Percentiles rank a stretch among this genome's conserved stretches.
Conservation (phyloP, 192 early-diverging fungal genomes). For the Thoreauomyces humboldtii region DNA sequence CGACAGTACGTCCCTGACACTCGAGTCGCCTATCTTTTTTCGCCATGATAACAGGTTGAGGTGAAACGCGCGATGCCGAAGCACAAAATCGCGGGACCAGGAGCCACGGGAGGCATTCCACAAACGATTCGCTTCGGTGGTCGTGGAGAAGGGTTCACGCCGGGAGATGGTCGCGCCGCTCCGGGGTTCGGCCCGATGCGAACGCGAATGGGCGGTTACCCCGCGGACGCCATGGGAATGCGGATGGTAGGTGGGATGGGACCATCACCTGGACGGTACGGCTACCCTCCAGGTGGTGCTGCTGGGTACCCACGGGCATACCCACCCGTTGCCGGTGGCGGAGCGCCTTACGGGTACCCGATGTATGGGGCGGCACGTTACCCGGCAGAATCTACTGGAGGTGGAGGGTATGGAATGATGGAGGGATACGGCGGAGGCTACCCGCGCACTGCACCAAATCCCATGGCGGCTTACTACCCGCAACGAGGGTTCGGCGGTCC, state of each 20-base stretch:
- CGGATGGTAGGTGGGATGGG: constrained; percentile 30
- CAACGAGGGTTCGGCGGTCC: neutral
- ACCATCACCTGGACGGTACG: constrained; percentile 26
- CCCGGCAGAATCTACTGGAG: constrained; percentile 30
- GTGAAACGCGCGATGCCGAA: constrained; percentile 73
- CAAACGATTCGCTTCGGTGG: constrained; percentile 40
- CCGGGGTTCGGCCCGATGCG: constrained; percentile 33
- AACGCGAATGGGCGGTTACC: constrained; percentile 25
- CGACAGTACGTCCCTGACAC: neutral
- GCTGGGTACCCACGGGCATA: constrained; percentile 32
- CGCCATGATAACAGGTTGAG: constrained; percentile 69
- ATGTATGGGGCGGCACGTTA: constrained; percentile 25
- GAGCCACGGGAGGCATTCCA: neutral
- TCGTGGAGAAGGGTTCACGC: constrained; percentile 13
- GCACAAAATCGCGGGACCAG: constrained; percentile 19
- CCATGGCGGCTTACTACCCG: constrained; percentile 21
- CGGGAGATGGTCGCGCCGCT: constrained; percentile 7
- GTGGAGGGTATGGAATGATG: constrained; percentile 28
- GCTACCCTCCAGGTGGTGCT: constrained; percentile 32
- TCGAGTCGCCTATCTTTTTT: neutral
- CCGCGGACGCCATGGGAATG: constrained; percentile 22
- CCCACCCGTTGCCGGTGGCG: constrained; percentile 24
- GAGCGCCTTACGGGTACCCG: constrained; percentile 26
- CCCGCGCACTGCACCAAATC: neutral
- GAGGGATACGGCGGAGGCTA: constrained; percentile 5